Conservation (phyloP, 495 filamentous ascomycete genomes). For the Cetradonia linearis region DNA sequence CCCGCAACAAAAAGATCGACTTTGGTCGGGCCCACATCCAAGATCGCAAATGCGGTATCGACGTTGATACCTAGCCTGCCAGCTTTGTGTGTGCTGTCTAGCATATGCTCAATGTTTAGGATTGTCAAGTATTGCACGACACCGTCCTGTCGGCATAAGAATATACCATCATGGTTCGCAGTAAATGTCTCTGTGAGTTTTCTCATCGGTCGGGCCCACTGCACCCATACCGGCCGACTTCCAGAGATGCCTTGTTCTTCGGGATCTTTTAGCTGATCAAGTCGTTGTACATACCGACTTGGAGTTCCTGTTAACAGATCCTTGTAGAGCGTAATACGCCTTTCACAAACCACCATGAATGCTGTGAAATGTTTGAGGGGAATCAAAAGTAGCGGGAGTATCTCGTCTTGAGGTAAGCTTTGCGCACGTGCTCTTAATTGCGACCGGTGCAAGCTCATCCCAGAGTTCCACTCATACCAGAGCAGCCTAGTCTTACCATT, state of each 20-base stretch:
- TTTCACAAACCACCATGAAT: slow-evolving; percentile 53
- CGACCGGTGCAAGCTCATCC: slow-evolving; percentile 29
- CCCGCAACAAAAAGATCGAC: slow-evolving; percentile 71
- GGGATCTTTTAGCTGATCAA: slow-evolving; percentile 27
- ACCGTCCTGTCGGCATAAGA: slow-evolving; percentile 72
- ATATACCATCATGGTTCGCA: slow-evolving; percentile 50
- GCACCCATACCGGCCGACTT: slow-evolving; percentile 36
- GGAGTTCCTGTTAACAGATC: slow-evolving; percentile 43
- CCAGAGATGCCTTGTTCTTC: slow-evolving; percentile 26
- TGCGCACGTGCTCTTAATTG: slow-evolving; percentile 38
- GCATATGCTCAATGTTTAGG: slow-evolving; percentile 21
- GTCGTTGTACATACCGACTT: slow-evolving; percentile 23
- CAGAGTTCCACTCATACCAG: slow-evolving; percentile 65
- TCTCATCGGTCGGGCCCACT: slow-evolving; percentile 65
- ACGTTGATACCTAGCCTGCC: slow-evolving; percentile 53
- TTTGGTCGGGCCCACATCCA: slow-evolving; percentile 38
- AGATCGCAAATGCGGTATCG: slow-evolving; percentile 54
- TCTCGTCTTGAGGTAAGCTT: slow-evolving; percentile 47
- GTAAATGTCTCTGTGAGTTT: slow-evolving; percentile 24
- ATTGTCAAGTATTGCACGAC: slow-evolving; percentile 36
- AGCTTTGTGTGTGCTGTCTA: slow-evolving; percentile 42
- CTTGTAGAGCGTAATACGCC: slow-evolving; percentile 50
- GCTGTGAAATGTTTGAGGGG: slow-evolving; percentile 55
- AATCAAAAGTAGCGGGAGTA: slow-evolving; percentile 55
- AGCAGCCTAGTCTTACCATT: slow-evolving; percentile 51